Evolutionary conservation across 495 filamentous ascomycete genomes (phyloP), one percentile per base, ranked within the genome.

Genomic region (Aspergillus sclerotioniger): DNA sequence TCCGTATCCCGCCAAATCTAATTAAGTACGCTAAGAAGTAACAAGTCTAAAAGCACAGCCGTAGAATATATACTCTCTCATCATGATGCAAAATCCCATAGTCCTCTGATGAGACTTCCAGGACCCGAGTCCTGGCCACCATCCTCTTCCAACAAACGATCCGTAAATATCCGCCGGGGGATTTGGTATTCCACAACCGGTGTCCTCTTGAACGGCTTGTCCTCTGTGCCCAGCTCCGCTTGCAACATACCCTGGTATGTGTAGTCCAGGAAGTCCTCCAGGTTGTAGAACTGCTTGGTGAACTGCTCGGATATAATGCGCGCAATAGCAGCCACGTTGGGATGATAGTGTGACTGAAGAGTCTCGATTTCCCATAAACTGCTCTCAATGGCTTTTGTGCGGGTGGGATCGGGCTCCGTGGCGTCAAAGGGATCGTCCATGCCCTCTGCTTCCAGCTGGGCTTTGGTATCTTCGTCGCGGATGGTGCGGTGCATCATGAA

Each of bases 241-340:
- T 90, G 86, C 21, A 97, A 73, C 75, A 99, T 86, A 80, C 87
- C 91, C 61, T 80, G 84, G 72, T 98, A 98, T 6, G 89, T 92
- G 72, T 97, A 91, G 68, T 98, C 95, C 53, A 98, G 74, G 73
- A 99, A 99, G 64, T 99, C 95, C 65, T 99, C 95, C 16, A 96
- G 65, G 60, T 87, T 90, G 72, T 97, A 99, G 10, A 84, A 77
- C 70, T 91, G 87, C 77, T 98, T 99, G 3, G 92, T 98, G 72
- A 98, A 99, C 72, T 97, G 94, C 77, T 99, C 91, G 21, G 89
- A 89, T 56, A 99, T 86, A 56, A 99, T 96, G 72, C 89, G 92
- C 25, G 91, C 90, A 57, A 98, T 87, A 5, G 92, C 92, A 2
- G 93, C 92, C 35, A 99, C 92, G 67, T 96, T 98, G 35, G 95